A percentile compares a stretch with the other conserved stretches of the same genome.
Conservation (phyloP, 345 rosid genomes). For the Citrus unshiu region DNA sequence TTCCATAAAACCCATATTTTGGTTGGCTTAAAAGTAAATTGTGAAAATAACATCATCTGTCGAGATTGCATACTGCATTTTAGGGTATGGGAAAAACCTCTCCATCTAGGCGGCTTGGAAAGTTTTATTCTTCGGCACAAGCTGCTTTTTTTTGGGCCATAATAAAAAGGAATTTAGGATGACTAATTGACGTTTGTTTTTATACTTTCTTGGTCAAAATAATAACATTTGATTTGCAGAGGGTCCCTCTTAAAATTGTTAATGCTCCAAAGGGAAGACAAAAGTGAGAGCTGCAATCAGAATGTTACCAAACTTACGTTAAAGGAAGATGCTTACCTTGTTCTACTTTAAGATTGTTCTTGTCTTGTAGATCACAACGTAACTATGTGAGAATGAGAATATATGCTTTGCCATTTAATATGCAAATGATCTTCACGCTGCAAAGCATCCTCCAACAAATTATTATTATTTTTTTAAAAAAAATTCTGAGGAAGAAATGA, state of each 20-base stretch:
- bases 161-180: not conserved
- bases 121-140: not conserved
- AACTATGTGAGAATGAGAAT: constrained; percentile 6
- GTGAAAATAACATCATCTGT: not conserved
- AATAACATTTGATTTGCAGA: not conserved
- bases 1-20: not conserved
- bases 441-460: not conserved
- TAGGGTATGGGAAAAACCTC: not conserved
- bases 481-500: not conserved
- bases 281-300: constrained; percentile 25
- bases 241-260: not conserved
- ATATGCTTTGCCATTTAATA: not conserved
- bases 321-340: constrained; percentile 16
- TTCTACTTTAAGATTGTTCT: constrained; percentile 13
- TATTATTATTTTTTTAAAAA: not conserved
- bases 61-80: not conserved
- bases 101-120: not conserved
- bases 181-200: not conserved
- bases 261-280: constrained; percentile 6
- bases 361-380: not conserved
- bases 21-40: not conserved
- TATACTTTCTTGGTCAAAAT: not conserved
- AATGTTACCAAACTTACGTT: constrained; percentile 12
- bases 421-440: not conserved
- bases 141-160: not conserved